These are phyloP conservation scores for Cercophora newfieldiana DNA, from an alignment of 495 filamentous ascomycete genomes.

Conservation along the genomic window DNA sequence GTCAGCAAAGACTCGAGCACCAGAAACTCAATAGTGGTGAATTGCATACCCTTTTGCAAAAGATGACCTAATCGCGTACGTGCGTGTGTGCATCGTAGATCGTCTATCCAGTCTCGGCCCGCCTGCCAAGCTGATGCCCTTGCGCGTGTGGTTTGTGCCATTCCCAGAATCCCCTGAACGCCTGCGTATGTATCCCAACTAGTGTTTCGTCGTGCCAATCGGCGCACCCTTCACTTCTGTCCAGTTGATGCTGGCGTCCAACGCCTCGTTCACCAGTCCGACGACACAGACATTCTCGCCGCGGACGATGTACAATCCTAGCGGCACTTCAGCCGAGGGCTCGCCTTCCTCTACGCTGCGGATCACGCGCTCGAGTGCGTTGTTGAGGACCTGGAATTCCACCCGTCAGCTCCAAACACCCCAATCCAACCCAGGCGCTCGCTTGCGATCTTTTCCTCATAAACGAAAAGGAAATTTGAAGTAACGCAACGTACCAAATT, in stretches of 20 bases:
- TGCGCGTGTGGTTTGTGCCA: neutral
- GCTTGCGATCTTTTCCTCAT: neutral
- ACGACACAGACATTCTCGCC: conserved; percentile 94
- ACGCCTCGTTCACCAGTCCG: conserved; percentile 82
- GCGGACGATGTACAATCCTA: conserved; percentile 88
- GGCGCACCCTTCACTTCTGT: conserved; percentile 79
- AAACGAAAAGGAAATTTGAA: neutral
- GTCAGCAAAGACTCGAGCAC: conserved; percentile 22
- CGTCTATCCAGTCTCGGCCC: neutral
- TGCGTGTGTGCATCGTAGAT: neutral
- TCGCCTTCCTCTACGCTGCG: conserved; percentile 78
- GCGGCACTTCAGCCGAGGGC: conserved; percentile 73
- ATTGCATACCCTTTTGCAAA: conserved; percentile 25
- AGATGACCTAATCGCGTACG: neutral
- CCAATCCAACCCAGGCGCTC: neutral
- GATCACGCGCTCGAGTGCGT: conserved; percentile 89
- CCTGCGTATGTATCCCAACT: neutral
- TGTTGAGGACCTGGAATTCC: conserved; percentile 65
- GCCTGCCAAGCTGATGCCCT: neutral
- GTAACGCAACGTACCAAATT: conserved; percentile 62
- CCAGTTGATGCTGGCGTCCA: conserved; percentile 91
- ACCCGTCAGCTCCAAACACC: neutral
- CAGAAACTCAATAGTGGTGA: conserved; percentile 2
- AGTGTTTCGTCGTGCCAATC: conserved; percentile 78
- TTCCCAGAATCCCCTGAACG: neutral